Percentiles rank a stretch among this genome's conserved stretches.
These are phyloP conservation scores for Phaffia tasmanica DNA, from an alignment of 768 basidiomycete genomes.

Conservation along the genomic window DNA sequence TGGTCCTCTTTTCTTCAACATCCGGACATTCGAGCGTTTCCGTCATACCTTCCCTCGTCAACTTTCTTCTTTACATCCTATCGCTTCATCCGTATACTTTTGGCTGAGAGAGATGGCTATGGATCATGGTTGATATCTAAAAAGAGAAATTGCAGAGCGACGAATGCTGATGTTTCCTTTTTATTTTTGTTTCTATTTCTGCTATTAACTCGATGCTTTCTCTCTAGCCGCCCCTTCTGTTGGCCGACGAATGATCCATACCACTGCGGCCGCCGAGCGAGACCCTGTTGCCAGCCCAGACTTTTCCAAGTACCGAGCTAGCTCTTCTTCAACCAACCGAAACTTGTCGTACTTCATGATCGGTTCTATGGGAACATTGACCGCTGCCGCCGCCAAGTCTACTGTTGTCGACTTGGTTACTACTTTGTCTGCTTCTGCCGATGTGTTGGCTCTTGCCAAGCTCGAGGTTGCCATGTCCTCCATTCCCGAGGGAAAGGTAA, in stretches of 20 bases:
- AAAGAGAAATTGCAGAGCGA: no score
- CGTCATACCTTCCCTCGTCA: no score
- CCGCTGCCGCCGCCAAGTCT: conserved; percentile 88
- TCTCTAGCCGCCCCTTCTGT: no score
- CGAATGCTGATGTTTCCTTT: conserved; percentile 8
- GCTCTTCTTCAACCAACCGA: conserved; percentile 47
- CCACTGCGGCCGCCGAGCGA: conserved; percentile 44
- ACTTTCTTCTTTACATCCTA: no score
- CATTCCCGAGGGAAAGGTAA: conserved; percentile 71
- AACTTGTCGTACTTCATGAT: conserved; percentile 44
- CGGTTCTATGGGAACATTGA: conserved; percentile 71
- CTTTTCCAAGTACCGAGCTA: conserved; percentile 67
- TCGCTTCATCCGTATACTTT: no score
- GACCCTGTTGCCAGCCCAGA: conserved; percentile 66
- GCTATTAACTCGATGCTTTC: background rate
- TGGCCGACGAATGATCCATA: conserved; percentile 52
- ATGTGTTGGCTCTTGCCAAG: conserved; percentile 95
- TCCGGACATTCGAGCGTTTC: no score
- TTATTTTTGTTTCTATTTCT: background rate
- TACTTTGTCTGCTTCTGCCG: conserved; percentile 94
- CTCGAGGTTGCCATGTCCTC: conserved; percentile 80
- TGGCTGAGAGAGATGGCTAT: no score
- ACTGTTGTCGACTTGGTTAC: conserved; percentile 85
- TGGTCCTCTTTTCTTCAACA: no score
- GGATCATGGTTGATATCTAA: no score